Evolutionary conservation across 805 yeast genomes (phyloP).

Genomic region (Gaillardinia entomophila): DNA sequence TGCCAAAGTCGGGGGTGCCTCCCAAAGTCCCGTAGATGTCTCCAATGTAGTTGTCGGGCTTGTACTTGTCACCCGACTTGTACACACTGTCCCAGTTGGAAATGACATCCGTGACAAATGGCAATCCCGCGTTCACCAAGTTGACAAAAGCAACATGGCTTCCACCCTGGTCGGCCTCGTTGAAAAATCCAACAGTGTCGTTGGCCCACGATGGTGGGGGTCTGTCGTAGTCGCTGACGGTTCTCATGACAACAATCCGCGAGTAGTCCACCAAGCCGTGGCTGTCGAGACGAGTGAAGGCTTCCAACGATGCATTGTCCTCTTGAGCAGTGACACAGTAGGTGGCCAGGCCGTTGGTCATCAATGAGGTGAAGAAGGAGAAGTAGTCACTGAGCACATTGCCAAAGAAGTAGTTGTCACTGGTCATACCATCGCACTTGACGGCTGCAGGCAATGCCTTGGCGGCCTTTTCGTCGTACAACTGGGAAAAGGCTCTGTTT

Average conservation of each 20-base stretch:
- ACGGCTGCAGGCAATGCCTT: slow-evolving; percentile 39
- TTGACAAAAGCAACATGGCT: slow-evolving; percentile 42
- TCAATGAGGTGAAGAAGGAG: slow-evolving; percentile 38
- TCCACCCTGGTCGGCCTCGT: slow-evolving; percentile 47
- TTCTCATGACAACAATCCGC: slow-evolving; percentile 55
- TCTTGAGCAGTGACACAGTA: slow-evolving; percentile 64
- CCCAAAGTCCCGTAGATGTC: slow-evolving; percentile 55
- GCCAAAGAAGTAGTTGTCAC: slow-evolving; percentile 59
- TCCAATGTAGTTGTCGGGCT: slow-evolving; percentile 53
- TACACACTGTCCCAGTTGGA: slow-evolving; percentile 41
- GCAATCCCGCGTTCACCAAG: slow-evolving; percentile 48
- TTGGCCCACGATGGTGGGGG: slow-evolving; percentile 42
- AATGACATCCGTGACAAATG: slow-evolving; percentile 49
- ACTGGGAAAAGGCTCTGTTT: slow-evolving; percentile 41
- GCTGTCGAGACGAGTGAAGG: slow-evolving; percentile 47
- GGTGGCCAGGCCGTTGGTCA: slow-evolving; percentile 54
- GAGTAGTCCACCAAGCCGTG: slow-evolving; percentile 52
- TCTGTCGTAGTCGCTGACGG: slow-evolving; percentile 54
- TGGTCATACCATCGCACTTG: slow-evolving; percentile 55
- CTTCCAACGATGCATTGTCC: slow-evolving; percentile 61
- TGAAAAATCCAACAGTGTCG: slow-evolving; percentile 47
- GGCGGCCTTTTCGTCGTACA: slow-evolving; percentile 49
- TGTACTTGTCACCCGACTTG: slow-evolving; percentile 24
- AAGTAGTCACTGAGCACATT: slow-evolving; percentile 45
- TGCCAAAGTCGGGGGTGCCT: slow-evolving; percentile 36